phyloP scores from a whole-genome alignment of 1,284 basidiomycete species.

The Puccinia polysora region DNA sequence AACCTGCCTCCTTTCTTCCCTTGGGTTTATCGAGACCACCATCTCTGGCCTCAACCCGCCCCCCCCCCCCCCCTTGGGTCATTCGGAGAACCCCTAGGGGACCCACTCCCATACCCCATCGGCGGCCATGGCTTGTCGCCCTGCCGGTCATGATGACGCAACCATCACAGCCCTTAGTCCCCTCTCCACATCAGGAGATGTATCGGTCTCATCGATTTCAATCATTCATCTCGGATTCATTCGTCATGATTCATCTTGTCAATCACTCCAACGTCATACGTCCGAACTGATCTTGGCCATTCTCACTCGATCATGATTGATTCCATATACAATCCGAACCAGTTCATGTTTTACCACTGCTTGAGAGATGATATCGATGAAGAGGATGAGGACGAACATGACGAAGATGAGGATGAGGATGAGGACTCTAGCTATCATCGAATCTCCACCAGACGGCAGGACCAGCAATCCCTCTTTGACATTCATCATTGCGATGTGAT shows the following conservation, averaged over 20 bases:
- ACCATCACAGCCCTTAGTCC: too few relatives aligned
- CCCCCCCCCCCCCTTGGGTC: too few relatives aligned
- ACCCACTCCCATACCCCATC: too few relatives aligned
- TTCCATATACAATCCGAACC: too few relatives aligned
- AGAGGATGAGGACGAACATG: conserved; percentile 25
- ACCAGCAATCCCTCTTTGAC: conserved; percentile 25
- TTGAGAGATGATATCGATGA: conserved; percentile 32
- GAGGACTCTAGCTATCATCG: conserved; percentile 23
- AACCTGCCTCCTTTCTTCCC: not conserved
- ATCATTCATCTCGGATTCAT: too few relatives aligned
- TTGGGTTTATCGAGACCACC: conserved; percentile 18
- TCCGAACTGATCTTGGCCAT: not conserved
- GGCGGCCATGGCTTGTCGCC: too few relatives aligned
- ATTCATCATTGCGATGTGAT: conserved; percentile 36
- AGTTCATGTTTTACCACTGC: conserved; percentile 41
- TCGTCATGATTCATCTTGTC: not conserved
- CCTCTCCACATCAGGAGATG: too few relatives aligned
- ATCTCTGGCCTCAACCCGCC: too few relatives aligned
- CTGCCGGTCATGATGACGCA: too few relatives aligned
- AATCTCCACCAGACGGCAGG: conserved; percentile 14
- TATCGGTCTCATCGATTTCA: too few relatives aligned
- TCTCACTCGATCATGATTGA: too few relatives aligned
- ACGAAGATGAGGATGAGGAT: conserved; percentile 29
- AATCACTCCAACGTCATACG: not conserved
- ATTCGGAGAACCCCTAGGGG: too few relatives aligned